Evolutionary conservation across 1,284 basidiomycete species (phyloP).

Genomic region (Malassezia cuniculi): DNA sequence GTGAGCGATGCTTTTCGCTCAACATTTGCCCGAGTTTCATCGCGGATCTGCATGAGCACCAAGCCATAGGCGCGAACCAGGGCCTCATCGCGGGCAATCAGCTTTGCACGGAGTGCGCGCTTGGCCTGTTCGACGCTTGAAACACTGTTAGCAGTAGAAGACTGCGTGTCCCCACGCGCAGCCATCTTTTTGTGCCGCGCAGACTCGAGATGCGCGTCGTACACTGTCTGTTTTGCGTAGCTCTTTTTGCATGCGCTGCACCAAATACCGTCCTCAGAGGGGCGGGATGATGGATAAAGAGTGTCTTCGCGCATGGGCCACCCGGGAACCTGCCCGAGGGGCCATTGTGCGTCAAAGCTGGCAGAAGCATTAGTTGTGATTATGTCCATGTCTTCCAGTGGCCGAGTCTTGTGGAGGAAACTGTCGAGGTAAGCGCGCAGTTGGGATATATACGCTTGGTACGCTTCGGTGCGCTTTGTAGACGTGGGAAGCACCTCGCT

Average conservation of each 20-base stretch:
- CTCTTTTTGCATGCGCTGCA: slow-evolving; percentile 83
- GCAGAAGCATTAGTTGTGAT: slow-evolving; percentile 56
- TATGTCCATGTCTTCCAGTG: slow-evolving; percentile 65
- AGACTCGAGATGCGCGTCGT: slow-evolving; percentile 84
- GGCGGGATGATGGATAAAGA: slow-evolving; percentile 23
- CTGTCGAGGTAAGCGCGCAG: slow-evolving; percentile 72
- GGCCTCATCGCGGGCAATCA: slow-evolving; percentile 28
- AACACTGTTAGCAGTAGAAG: background rate
- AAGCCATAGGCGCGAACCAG: slow-evolving; percentile 19
- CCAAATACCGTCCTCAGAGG: slow-evolving; percentile 60
- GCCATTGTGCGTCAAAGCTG: slow-evolving; percentile 71
- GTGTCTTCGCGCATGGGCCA: slow-evolving; percentile 56
- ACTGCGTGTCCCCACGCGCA: slow-evolving; percentile 48
- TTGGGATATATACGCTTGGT: slow-evolving; percentile 26
- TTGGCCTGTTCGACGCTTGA: slow-evolving; percentile 6
- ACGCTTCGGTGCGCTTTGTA: slow-evolving; percentile 32
- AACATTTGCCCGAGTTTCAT: slow-evolving; percentile 73
- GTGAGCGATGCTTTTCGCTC: slow-evolving; percentile 91
- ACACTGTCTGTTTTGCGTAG: slow-evolving; percentile 94
- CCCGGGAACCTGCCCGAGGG: slow-evolving; percentile 57
- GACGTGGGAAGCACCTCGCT: slow-evolving; percentile 19
- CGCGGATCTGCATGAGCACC: slow-evolving; percentile 18
- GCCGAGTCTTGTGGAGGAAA: slow-evolving; percentile 74
- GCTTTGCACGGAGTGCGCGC: slow-evolving; percentile 16
- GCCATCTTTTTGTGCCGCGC: slow-evolving; percentile 87